A percentile compares a stretch with the other conserved stretches of the same genome.
These are phyloP conservation scores for Xylaria sp. DNA, from an alignment of 2,329 filamentous ascomycete genomes.

Conservation along the genomic window DNA sequence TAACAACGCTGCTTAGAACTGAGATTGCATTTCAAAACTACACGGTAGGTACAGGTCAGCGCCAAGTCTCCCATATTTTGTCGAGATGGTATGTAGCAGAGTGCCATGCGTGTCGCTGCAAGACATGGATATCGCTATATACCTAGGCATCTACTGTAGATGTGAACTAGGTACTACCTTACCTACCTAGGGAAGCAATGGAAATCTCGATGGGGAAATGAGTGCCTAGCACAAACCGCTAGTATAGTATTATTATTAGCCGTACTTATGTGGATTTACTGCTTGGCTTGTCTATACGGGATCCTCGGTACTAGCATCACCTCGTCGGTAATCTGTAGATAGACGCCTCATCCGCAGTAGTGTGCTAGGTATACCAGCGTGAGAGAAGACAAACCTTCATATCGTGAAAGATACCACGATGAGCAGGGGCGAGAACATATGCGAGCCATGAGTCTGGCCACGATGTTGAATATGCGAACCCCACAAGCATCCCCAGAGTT, in stretches of 20 bases:
- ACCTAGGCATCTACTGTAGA: neutral
- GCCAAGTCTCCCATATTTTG: slow-evolving; percentile 1
- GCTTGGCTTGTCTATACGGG: slow-evolving; percentile 1
- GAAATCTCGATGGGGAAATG: neutral
- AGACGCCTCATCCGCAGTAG: neutral
- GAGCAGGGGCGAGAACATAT: neutral
- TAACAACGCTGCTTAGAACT: slow-evolving; percentile 16
- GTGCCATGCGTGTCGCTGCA: neutral
- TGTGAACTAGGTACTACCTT: neutral
- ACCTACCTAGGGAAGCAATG: neutral
- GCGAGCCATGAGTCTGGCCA: neutral
- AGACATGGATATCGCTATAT: neutral
- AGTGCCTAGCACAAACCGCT: neutral
- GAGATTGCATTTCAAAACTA: slow-evolving; percentile 17
- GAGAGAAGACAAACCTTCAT: neutral
- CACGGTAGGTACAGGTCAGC: slow-evolving; percentile 15
- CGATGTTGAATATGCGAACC: slow-evolving; percentile 10
- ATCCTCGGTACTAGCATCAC: neutral
- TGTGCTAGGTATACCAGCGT: neutral
- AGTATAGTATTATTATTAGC: neutral
- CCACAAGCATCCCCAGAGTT: slow-evolving; percentile 23
- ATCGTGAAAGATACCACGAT: slow-evolving; percentile 8
- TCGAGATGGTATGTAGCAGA: neutral
- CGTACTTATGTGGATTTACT: neutral
- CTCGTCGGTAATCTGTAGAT: slow-evolving; percentile 3